phyloP scores from a whole-genome alignment of 495 filamentous ascomycete genomes.

The Hyaloscypha variabilis region DNA sequence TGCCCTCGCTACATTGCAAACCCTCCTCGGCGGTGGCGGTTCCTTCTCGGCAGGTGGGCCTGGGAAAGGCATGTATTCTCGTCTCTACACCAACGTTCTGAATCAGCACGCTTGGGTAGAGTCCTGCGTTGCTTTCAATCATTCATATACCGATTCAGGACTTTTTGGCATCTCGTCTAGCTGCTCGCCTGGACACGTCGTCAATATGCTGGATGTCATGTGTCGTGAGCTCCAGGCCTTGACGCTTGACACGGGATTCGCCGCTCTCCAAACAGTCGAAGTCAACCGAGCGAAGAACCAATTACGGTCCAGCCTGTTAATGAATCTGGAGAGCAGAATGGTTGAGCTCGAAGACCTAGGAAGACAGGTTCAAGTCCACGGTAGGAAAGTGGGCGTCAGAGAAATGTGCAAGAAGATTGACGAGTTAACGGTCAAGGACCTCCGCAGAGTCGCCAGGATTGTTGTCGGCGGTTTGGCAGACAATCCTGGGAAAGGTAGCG shows the following conservation, averaged over 20 bases:
- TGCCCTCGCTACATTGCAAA: slow-evolving; percentile 94
- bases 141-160: slow-evolving; percentile 93
- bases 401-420: slow-evolving; percentile 95
- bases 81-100: slow-evolving; percentile 94
- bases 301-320: slow-evolving; percentile 83
- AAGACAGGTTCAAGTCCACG: slow-evolving; percentile 93
- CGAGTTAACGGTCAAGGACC: slow-evolving; percentile 74
- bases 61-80: slow-evolving; percentile 98
- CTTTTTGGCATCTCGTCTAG: slow-evolving; percentile 91
- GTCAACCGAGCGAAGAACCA: slow-evolving; percentile 99
- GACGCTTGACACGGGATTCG: slow-evolving; percentile 69
- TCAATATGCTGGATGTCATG: slow-evolving; percentile 88
- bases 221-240: slow-evolving; percentile 84
- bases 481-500: slow-evolving; percentile 79
- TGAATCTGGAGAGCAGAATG: slow-evolving; percentile 98
- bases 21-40: slow-evolving; percentile 91
- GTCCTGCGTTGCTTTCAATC: slow-evolving; percentile 92
- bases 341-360: slow-evolving; percentile 98
- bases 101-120: slow-evolving; percentile 98
- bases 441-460: slow-evolving; percentile 79
- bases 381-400: slow-evolving; percentile 82
- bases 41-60: slow-evolving; percentile 98
- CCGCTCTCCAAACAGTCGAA: slow-evolving; percentile 71
- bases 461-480: slow-evolving; percentile 77
- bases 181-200: slow-evolving; percentile 74